phyloP scores from a whole-genome alignment of 108 stramenopile species.

The Nitzschia palea region DNA sequence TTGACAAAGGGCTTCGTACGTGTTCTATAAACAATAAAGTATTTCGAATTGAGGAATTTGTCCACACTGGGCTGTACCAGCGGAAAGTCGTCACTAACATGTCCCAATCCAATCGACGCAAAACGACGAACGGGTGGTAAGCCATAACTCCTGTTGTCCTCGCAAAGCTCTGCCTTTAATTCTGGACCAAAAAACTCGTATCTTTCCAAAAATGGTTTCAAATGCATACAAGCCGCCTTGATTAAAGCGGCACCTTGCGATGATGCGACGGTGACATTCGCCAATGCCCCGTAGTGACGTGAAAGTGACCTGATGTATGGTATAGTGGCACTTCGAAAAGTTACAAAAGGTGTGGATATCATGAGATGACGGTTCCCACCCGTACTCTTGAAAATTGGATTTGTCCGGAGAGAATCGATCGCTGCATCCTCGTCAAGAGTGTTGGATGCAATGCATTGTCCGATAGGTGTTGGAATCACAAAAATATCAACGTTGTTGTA shows the following conservation, averaged over 20 bases:
- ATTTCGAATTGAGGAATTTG: constrained; percentile 10
- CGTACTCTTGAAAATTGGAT: neutral
- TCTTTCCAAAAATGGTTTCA: neutral
- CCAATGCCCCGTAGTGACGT: neutral
- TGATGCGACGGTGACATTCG: neutral
- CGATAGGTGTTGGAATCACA: constrained; percentile 32
- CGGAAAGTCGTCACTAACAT: neutral
- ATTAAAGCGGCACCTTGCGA: neutral
- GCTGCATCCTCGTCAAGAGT: neutral
- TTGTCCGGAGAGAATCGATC: neutral
- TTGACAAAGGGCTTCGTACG: constrained; percentile 8
- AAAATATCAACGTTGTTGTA: constrained; percentile 22
- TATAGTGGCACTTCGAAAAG: neutral
- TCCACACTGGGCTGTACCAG: constrained; percentile 3
- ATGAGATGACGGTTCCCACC: neutral
- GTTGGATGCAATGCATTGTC: neutral
- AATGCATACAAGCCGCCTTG: neutral
- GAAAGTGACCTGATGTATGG: constrained; percentile 5
- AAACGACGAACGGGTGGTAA: neutral
- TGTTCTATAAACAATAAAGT: constrained; percentile 30
- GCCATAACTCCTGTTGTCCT: neutral
- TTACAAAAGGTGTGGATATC: neutral
- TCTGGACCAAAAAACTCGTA: neutral
- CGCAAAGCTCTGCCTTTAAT: neutral
- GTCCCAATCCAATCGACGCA: neutral